Evolutionary conservation across 805 yeast species (phyloP).

Genomic region (Ogataea angusta): DNA sequence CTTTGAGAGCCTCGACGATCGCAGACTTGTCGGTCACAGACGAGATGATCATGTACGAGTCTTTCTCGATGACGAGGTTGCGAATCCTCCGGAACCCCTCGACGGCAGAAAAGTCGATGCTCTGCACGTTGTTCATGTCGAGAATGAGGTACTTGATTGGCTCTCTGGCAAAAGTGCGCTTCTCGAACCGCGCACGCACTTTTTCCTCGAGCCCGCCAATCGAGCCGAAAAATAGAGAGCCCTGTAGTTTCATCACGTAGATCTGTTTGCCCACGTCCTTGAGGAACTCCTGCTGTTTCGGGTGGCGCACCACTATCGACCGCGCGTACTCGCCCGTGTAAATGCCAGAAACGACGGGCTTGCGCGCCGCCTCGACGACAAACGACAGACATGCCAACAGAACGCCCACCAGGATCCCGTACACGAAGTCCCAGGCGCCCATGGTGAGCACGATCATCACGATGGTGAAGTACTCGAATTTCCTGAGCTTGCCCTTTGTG

Average conservation of each 20-base stretch:
- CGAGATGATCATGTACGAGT: conserved; percentile 70
- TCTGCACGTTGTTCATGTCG: conserved; percentile 78
- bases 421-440: conserved; percentile 95
- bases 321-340: conserved; percentile 87
- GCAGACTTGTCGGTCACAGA: conserved; percentile 68
- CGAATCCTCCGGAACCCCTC: conserved; percentile 89
- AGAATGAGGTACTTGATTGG: conserved; percentile 79
- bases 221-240: conserved; percentile 91
- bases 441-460: conserved; percentile 83
- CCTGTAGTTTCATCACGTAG: conserved; percentile 80
- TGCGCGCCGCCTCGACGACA: conserved; percentile 85
- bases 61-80: conserved; percentile 66
- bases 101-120: conserved; percentile 92
- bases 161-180: conserved; percentile 42
- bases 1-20: conserved; percentile 68
- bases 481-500: conserved; percentile 70
- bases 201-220: conserved; percentile 85
- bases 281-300: conserved; percentile 81
- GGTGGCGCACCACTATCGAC: conserved; percentile 89
- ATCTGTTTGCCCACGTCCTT: conserved; percentile 87
- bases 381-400: conserved; percentile 91
- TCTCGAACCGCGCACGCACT: conserved; percentile 63
- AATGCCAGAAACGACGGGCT: conserved; percentile 75
- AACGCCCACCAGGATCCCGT: conserved; percentile 88
- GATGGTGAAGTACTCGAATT: conserved; percentile 81